Base-by-base conservation (phyloP, 305 asterid genomes). In the Fraxinus sp. region DNA sequence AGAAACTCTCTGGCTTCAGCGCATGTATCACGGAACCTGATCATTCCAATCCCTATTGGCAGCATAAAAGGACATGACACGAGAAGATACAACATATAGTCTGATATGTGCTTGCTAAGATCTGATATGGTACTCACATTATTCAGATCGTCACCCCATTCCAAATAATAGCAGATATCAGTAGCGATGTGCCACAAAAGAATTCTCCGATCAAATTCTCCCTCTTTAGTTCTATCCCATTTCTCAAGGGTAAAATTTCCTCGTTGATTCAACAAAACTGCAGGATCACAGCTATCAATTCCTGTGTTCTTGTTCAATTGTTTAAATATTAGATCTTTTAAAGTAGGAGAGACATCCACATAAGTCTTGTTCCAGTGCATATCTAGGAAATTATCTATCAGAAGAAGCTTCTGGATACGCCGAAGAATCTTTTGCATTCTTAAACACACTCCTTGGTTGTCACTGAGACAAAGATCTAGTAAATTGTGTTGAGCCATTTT, bases 41-140 rank as follows among this genome's bases (percentile, higher is more conserved):
- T 86, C 88, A 86, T 82, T 26, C 93, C 94, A 5, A 91, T 88
- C 76, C 94, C 92, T 44, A 91, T 87, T 1, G 93, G 92, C 68
- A 91, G 85, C 91, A 85, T 87, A 78, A 84, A 86, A 18, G 93
- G 94, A 0, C 85, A 88, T 44, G 49, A 35, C 74, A 90, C 86
- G 64, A 91, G 73, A 81, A 91, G 84, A 80, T 91, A 81, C 80
- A 89, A 18, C 94, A 91, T 88, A 80, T 90, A 91, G 72, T 90
- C 79, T 0, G 94, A 91, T 30, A 88, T 33, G 18, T 83, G 79
- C 37, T 83, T 84, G 80, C 83, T 7, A 22, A 52, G 66, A 20
- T 52, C 62, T 13, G 52, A 0, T 49, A 66, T 32, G 36, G 30
- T 3, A 32, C 7, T 37, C 73, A 75, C 76, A 64, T 64, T 28